Base-by-base conservation (phyloP, 2,329 filamentous ascomycete species). In the Fusarium chlamydosporum region DNA sequence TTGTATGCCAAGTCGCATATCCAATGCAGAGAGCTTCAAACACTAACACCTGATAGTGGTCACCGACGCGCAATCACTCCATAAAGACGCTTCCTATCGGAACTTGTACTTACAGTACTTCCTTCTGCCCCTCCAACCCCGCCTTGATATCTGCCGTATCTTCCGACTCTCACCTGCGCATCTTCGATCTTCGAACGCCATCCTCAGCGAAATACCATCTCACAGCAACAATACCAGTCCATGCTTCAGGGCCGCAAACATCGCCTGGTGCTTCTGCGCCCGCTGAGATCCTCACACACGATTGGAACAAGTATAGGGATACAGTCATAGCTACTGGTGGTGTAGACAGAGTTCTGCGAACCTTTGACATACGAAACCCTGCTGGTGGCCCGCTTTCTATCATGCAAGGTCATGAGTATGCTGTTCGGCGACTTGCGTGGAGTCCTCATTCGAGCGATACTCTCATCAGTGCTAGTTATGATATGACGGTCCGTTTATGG, bases 241-340 rank as follows among this genome's bases (percentile, higher is more conserved):
- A 97, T 79, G 88, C 88, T 4, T 84, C 88, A 4, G 85, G 87
- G 1, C 84, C 87, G 16, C 80, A 83, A 12, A 81, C 29, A 16
- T 76, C 72, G 8, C 33, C 47, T 26, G 33, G 51, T 12, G 53
- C 81, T 80, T 76, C 81, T 33, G 83, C 88, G n/a, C 93, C 94
- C 0, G 86, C 89, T 11, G 96, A 99, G 82, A 89, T 93, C 37
- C 86, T 99, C 33, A 97, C 94, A 0, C 96, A 98, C 80, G 96
- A 99, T 79, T 99, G 96, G 96, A 99, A 99, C 82, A 99, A 99
- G 80, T 99, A 99, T 81, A 88, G 92, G 38, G 89, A 94, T 70
- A 91, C 89, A 0, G 84, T 97, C 27, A 83, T 99, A 56, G 96
- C 96, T 0, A 93, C 93, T 0, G 96, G 89, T 2, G 95, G 96